These are phyloP conservation scores for Lachnellula arida DNA, from an alignment of 2,329 filamentous ascomycete species.

Conservation along the genomic window DNA sequence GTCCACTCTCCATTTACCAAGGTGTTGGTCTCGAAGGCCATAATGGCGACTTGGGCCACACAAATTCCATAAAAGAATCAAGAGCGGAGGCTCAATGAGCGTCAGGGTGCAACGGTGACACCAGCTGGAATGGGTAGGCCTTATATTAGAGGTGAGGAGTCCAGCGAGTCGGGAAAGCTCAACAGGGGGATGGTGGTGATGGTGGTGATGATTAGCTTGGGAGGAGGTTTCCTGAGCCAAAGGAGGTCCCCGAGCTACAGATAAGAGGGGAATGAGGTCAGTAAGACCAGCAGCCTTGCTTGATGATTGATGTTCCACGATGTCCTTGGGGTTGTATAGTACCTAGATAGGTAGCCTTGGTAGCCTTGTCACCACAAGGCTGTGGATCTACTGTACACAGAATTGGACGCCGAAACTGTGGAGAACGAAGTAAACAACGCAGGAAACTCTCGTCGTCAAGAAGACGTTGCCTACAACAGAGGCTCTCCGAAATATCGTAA, in stretches of 20 bases:
- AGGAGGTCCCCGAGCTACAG: background rate
- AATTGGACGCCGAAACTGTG: background rate
- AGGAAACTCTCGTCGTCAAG: background rate
- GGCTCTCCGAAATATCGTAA: slow-evolving; percentile 6
- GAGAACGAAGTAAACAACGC: background rate
- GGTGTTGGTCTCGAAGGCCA: slow-evolving; percentile 29
- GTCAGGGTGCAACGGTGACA: background rate
- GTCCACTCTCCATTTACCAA: slow-evolving; percentile 34
- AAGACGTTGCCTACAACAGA: background rate
- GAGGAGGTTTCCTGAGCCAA: background rate
- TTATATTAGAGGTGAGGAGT: background rate
- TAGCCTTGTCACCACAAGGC: background rate
- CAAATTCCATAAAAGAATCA: slow-evolving; percentile 3
- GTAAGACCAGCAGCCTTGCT: background rate
- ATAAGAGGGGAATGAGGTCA: background rate
- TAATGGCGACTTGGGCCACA: slow-evolving; percentile 10
- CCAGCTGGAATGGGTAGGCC: background rate
- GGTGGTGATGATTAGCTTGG: background rate
- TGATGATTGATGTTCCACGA: background rate
- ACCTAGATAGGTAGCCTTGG: background rate
- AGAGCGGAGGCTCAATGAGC: background rate
- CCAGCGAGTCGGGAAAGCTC: background rate
- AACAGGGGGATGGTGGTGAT: background rate
- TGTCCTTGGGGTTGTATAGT: background rate
- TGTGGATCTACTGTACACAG: background rate